Base-by-base conservation (phyloP, 768 basidiomycete genomes). In the Suillus ampliporus region DNA sequence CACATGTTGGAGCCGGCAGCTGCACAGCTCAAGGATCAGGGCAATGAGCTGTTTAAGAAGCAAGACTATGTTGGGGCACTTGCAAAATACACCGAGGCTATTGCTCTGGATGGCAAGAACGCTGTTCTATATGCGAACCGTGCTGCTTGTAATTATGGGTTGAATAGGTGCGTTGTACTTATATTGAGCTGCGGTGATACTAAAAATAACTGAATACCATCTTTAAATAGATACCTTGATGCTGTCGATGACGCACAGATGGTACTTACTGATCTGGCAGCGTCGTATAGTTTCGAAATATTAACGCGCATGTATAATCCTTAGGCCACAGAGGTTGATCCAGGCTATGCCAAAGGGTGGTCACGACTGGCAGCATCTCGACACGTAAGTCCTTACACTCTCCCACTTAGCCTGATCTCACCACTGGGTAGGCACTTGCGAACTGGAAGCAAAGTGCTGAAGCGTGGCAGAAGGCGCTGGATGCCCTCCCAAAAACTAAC, bases 121-220 rank as follows among this genome's bases (percentile, higher is more conserved):
- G 77, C 81, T 1, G 67, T 84, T 10, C 68, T 83, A 19, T 80
- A 77, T 64, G 75, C 78, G 21, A 84, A 84, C 66, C 77, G 82
- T 15, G 80, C 82, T 7, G 82, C 80, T 17, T 76, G 76, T 57
- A 68, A 68, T 47, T 63, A 80, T 41, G 69, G 69, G 1, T 64
- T 81, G 70, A 76, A 78, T 59, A 74, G 71, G 81, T 80, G 41
- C 40, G 59, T 19, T 28, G 17, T 26, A 26, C 26, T 53, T 34
- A 17, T 28, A 5, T 19, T 41, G n/a, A 19, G 10, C 3, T 31
- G 34, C 38, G 23, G 14, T 60, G 6, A 31, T 31, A 31, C 31
- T 31, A 35, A 35, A 21, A 34, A 58, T 57, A 34, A 11, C 47
- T 26, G 7, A 34, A 17, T 2, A 6, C 38, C 2, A 23, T 60